A percentile compares a stretch with the other conserved stretches of the same genome.
phyloP scores from a whole-genome alignment of 2,329 filamentous ascomycete species.

The Monascus ruber region DNA sequence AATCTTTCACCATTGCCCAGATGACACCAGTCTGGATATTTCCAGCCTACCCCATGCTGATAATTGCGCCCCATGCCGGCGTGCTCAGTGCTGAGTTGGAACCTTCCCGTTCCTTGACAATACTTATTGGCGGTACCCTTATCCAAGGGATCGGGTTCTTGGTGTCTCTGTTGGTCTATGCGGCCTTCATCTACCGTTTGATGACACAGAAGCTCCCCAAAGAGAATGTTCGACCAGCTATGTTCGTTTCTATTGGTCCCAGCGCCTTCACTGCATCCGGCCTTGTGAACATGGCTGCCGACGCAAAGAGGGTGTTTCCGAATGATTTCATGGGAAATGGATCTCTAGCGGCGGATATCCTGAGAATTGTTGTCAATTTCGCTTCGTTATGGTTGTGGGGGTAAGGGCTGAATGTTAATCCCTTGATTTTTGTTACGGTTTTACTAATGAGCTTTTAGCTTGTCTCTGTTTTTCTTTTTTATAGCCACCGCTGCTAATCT shows the following conservation, averaged over 20 bases:
- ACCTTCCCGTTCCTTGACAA: constrained; percentile 35
- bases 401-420: constrained; percentile 10
- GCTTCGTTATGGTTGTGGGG: constrained; percentile 71
- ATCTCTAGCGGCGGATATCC: constrained; percentile 42
- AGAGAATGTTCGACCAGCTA: constrained; percentile 64
- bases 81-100: constrained; percentile 41
- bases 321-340: constrained; percentile 47
- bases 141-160: constrained; percentile 56
- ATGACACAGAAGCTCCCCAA: constrained; percentile 79
- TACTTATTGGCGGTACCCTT: constrained; percentile 49
- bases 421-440: too few relatives aligned
- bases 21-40: constrained; percentile 90
- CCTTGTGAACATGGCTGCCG: constrained; percentile 46
- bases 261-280: constrained; percentile 57
- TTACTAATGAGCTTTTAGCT: constrained; percentile 20
- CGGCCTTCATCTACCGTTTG: constrained; percentile 71
- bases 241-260: constrained; percentile 77
- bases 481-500: constrained; percentile 66
- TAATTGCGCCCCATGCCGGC: constrained; percentile 62
- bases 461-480: constrained; percentile 78
- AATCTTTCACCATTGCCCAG: constrained; percentile 60
- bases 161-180: constrained; percentile 66
- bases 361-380: constrained; percentile 48
- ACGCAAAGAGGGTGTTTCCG: constrained; percentile 38
- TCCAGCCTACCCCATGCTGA: constrained; percentile 68